Base-by-base conservation (phyloP, 75 land plant genomes). In the Larix kaempferi region DNA sequence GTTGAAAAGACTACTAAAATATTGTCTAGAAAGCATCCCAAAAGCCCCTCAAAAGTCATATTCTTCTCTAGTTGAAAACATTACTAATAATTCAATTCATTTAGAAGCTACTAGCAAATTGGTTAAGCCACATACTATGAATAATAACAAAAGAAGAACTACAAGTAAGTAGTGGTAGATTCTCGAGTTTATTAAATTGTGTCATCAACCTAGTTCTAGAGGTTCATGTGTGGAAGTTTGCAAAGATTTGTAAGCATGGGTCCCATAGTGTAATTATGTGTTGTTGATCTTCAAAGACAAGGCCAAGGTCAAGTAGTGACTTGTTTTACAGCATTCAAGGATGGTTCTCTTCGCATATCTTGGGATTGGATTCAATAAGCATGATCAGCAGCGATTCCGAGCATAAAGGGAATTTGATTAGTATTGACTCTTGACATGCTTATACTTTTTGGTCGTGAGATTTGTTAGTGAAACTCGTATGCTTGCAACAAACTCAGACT, bases 361-460 rank as follows among this genome's bases (percentile, higher is more conserved):
- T 87, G 99, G 99, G 44, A 95, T 98, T 66, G 98, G 99, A 59
- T 95, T 98, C 37, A 98, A 98, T 89, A 98, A 98, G 67, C 86
- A 98, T 98, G 99, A 77, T 95, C 95, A 33, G 98, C 94, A 59
- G 98, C 94, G 72, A 85, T 98, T 54, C 99, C 93, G 81, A 98
- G 98, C n/a, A 98, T 98, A 61, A 98, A 95, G 86, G 99, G 98
- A 59, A 87, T 98, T 89, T 98, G 99, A 98, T 98, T 98, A 76
- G 78, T 98, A 37, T 86, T 94, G 65, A 93, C 96, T 58, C 85
- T 78, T 76, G 98, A 98, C 85, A 82, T 80, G 74, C 90, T 77
- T 86, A 98, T 58, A 95, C 98, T 98, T 95, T 78, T 86, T 98
- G 80, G 99, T 95, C 74, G 99, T 98, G 25, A 98, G 98, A 78